phyloP scores from a whole-genome alignment of 202 grass and related monocot genomes.

The Thinopyrum obtusiflorum region DNA sequence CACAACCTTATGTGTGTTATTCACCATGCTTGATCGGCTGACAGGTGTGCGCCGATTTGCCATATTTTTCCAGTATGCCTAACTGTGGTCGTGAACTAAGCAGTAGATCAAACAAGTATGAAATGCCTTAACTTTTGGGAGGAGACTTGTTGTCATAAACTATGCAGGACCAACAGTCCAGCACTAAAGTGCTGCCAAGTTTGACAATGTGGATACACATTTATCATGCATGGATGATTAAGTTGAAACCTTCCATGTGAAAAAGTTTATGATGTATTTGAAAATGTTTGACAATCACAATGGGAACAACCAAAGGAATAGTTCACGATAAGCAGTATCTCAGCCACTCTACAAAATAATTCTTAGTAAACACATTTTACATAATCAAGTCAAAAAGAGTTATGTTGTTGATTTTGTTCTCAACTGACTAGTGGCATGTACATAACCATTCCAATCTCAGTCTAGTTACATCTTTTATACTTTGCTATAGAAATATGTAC shows the following conservation, averaged over 20 bases:
- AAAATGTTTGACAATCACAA: neutral
- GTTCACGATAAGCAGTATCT: neutral
- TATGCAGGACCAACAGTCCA: neutral
- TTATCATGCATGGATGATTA: neutral
- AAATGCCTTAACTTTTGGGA: neutral
- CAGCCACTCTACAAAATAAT: neutral
- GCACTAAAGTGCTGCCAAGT: neutral
- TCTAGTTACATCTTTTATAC: neutral
- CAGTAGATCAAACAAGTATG: neutral
- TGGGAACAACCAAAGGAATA: neutral
- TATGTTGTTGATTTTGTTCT: neutral
- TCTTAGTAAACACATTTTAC: neutral
- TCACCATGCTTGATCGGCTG: neutral
- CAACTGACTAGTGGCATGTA: neutral
- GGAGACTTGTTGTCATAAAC: neutral
- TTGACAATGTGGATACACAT: neutral
- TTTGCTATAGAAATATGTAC: neutral
- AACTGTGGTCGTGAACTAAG: neutral
- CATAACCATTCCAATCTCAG: neutral
- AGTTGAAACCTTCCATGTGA: neutral
- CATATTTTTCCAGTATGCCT: neutral
- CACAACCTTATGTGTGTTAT: neutral
- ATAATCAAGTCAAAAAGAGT: conserved; percentile 17
- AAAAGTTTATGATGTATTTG: neutral
- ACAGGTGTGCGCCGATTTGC: neutral